Evolutionary conservation across 108 stramenopile genomes (phyloP), one percentile per base, ranked within the genome.

Genomic region (Cyclotella atomus): DNA sequence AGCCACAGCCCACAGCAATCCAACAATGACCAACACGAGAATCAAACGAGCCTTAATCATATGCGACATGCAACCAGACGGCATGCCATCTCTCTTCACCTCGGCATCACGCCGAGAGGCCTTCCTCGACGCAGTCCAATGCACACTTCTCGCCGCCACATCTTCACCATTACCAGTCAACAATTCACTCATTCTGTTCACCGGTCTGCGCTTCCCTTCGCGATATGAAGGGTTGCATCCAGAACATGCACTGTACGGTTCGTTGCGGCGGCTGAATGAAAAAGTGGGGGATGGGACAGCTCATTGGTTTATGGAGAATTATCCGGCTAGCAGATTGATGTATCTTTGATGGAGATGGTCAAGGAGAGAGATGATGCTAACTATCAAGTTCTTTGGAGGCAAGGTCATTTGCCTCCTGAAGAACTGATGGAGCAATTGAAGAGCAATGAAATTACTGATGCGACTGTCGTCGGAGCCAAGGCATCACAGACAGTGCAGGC

Each of bases 231-330:
- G 62, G 14, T 63, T 86, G 1, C 56, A 74, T 41, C 38, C 52
- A 6, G 50, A 64, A 41, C 85, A 86, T 57, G 59, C 50, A 4
- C 64, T 75, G 25, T 80, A 76, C 21, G 82, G 85, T 14, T 73
- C 64, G 12, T 57, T 86, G 30, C 41, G 67, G 16, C 46, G 70
- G 24, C 44, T 86, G 28, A 62, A 75, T 50, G 56, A 69, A 59
- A 72, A 60, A 16, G 55, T 74, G 12, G 73, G 73, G 3, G 73
- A 75, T 63, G 65, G 19, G 23, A 5, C 38, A 0, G 67, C 68
- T 41, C 79, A 81, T 70, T 81, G 79, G 70, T 81, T 81, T 53
- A 65, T 81, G 67, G 73, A 81, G 32, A 73, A 73, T 47, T 70
- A 74, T 53, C 23, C 20, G 73, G 79, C 16, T 23, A 38, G 59